Evolutionary conservation across 1,284 basidiomycete species (phyloP).

Genomic region (Ustilago tritici): DNA sequence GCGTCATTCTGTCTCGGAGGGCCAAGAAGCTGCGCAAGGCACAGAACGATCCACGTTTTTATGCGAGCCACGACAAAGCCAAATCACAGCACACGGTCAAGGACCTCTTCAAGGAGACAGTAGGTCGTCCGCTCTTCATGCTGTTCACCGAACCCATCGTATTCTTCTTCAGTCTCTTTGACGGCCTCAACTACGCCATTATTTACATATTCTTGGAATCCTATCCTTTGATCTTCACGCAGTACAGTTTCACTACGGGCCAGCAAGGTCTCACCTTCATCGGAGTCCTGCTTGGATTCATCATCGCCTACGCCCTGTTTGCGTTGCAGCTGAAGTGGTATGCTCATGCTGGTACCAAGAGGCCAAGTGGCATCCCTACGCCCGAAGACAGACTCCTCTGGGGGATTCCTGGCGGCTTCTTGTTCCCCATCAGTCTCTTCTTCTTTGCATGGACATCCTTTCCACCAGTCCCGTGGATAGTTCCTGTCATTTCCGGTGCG

Average conservation of each 20-base stretch:
- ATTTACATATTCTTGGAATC: slow-evolving; percentile 70
- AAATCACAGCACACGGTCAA: slow-evolving; percentile 53
- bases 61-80: slow-evolving; percentile 69
- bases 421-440: slow-evolving; percentile 54
- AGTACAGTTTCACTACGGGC: slow-evolving; percentile 51
- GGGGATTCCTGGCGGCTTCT: slow-evolving; percentile 41
- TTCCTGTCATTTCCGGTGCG: slow-evolving; percentile 47
- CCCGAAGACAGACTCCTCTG: slow-evolving; percentile 51
- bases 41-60: slow-evolving; percentile 61
- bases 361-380: slow-evolving; percentile 30
- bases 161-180: slow-evolving; percentile 61
- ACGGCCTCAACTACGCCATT: slow-evolving; percentile 61
- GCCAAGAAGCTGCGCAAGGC: slow-evolving; percentile 67
- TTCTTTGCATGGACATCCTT: slow-evolving; percentile 63
- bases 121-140: slow-evolving; percentile 60
- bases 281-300: slow-evolving; percentile 46
- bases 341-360: slow-evolving; percentile 31
- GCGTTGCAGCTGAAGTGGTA: slow-evolving; percentile 44
- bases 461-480: slow-evolving; percentile 58
- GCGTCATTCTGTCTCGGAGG: slow-evolving; percentile 66
- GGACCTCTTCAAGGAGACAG: slow-evolving; percentile 58
- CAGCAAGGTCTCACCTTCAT: slow-evolving; percentile 58
- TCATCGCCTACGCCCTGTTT: slow-evolving; percentile 46
- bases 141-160: slow-evolving; percentile 69
- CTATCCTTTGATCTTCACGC: slow-evolving; percentile 69